phyloP scores from a whole-genome alignment of 805 yeast genomes.

The Cyberlindnera xishuangbannaensis region DNA sequence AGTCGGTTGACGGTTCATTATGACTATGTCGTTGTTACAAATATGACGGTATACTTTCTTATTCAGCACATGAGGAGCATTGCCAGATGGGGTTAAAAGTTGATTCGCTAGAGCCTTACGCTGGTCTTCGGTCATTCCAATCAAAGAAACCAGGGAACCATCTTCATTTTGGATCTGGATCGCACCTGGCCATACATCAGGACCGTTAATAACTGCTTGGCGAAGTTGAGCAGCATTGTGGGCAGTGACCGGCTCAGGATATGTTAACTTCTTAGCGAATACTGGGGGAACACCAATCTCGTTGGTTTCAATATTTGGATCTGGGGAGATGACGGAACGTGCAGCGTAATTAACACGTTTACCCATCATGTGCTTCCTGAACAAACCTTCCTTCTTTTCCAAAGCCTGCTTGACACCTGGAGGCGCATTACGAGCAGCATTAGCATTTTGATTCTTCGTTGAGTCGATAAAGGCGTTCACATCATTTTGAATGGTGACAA shows the following conservation, averaged over 20 bases:
- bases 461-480: slow-evolving; percentile 92
- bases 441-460: slow-evolving; percentile 74
- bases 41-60: slow-evolving; percentile 95
- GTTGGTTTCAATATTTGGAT: slow-evolving; percentile 95
- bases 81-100: slow-evolving; percentile 74
- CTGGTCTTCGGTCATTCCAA: slow-evolving; percentile 89
- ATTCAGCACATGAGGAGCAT: slow-evolving; percentile 56
- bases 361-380: slow-evolving; percentile 99
- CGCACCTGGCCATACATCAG: slow-evolving; percentile 99
- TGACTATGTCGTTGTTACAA: slow-evolving; percentile 88
- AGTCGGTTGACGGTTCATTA: slow-evolving; percentile 99
- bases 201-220: slow-evolving; percentile 95
- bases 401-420: slow-evolving; percentile 98
- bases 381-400: slow-evolving; percentile 97
- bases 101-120: slow-evolving; percentile 94
- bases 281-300: slow-evolving; percentile 99
- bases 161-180: slow-evolving; percentile 93
- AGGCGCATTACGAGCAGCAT: slow-evolving; percentile 56
- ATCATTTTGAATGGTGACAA: slow-evolving; percentile 91
- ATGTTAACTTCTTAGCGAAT: slow-evolving; percentile 90
- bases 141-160: slow-evolving; percentile 73
- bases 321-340: slow-evolving; percentile 98
- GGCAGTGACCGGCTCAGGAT: slow-evolving; percentile 96
- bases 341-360: slow-evolving; percentile 99
- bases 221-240: slow-evolving; percentile 87